phyloP scores from a whole-genome alignment of 768 basidiomycete species.

The Botryobasidium botryosum region DNA sequence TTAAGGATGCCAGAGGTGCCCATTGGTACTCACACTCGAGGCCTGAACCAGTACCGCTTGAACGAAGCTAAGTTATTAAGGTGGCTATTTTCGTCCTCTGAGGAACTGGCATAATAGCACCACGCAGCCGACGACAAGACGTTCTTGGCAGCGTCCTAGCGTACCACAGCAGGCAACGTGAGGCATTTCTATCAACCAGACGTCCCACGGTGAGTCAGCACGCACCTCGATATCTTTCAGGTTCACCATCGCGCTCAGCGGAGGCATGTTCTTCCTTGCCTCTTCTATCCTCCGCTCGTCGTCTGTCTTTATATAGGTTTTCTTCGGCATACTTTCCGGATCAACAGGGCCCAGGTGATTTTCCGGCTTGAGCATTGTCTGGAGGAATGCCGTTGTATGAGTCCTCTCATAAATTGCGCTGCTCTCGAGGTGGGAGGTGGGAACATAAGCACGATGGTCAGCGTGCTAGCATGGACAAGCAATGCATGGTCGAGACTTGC shows the following conservation, averaged over 20 bases:
- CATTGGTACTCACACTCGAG: conserved; percentile 13
- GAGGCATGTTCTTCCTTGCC: conserved; percentile 18
- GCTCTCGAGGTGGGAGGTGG: conserved; percentile 10
- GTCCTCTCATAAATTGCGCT: conserved; percentile 20
- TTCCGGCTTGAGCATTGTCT: conserved; percentile 16
- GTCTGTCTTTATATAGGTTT: conserved; percentile 12
- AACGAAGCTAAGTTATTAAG: conserved; percentile 7
- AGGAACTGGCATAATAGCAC: conserved; percentile 20
- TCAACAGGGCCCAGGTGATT: conserved; percentile 22
- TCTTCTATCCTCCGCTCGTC: conserved; percentile 20
- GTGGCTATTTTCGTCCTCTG: conserved; percentile 11
- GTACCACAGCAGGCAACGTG: not conserved
- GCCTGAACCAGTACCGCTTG: conserved; percentile 12
- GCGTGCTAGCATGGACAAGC: too few relatives aligned
- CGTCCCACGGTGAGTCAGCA: too few relatives aligned
- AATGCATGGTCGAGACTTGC: too few relatives aligned
- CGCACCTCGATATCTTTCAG: conserved; percentile 21
- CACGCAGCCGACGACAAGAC: conserved; percentile 22
- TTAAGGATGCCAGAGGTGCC: too few relatives aligned
- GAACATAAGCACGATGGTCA: not conserved
- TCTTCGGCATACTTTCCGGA: conserved; percentile 16
- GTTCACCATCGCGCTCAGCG: conserved; percentile 20
- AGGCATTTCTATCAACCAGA: not conserved
- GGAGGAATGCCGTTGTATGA: conserved; percentile 22
- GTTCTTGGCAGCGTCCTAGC: conserved; percentile 18